phyloP scores from a whole-genome alignment of 352 stramenopile genomes.

The Phytophthora foliorum region DNA sequence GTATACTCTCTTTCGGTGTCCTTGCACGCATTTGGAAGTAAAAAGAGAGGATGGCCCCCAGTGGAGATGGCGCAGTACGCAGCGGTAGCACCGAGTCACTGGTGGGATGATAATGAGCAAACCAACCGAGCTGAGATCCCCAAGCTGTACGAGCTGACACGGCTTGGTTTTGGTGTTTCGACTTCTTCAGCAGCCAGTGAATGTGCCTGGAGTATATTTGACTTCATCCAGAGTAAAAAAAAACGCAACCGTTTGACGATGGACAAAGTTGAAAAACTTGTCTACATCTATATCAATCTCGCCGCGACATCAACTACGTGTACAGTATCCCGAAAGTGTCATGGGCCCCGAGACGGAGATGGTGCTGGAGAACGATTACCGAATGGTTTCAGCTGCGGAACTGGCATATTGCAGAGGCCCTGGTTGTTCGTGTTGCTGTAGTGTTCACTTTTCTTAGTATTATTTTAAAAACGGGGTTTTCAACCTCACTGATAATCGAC shows the following conservation, averaged over 20 bases:
- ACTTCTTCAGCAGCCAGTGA: slow-evolving; percentile 6
- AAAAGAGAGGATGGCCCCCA: no score
- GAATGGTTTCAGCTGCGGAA: no score
- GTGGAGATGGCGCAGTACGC: no score
- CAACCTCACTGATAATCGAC: no score
- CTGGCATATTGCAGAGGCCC: no score
- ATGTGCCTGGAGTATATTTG: slow-evolving; percentile 10
- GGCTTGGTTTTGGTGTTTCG: background rate
- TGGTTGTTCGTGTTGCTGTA: no score
- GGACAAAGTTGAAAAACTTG: slow-evolving; percentile 5
- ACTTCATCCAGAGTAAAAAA: slow-evolving; percentile 16
- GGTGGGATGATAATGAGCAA: no score
- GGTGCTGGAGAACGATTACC: no score
- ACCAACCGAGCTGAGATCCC: background rate
- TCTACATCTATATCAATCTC: slow-evolving; percentile 10
- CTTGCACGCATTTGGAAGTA: no score
- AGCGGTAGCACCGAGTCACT: no score
- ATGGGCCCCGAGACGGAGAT: background rate
- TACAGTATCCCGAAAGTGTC: slow-evolving; percentile 4
- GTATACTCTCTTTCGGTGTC: slow-evolving; percentile 5
- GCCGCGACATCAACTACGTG: background rate
- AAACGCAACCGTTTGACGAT: background rate
- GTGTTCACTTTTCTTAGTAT: no score
- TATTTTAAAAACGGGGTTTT: no score
- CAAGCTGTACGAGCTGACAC: slow-evolving; percentile 3